Evolutionary conservation across 2,329 filamentous ascomycete genomes (phyloP).

Genomic region (Daldinia sp.): DNA sequence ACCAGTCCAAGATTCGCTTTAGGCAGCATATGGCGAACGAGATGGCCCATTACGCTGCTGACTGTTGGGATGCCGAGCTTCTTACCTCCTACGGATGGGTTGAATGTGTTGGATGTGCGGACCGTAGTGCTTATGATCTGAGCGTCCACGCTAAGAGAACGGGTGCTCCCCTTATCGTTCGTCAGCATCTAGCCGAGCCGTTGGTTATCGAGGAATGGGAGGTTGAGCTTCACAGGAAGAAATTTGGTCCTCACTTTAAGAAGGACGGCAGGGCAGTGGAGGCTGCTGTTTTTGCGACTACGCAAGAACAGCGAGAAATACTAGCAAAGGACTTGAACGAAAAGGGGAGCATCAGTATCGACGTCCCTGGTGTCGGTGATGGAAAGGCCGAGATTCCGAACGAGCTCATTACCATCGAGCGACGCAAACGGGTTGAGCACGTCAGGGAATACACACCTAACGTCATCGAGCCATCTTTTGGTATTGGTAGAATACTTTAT

Average conservation of each 20-base stretch:
- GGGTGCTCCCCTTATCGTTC: conserved; percentile 83
- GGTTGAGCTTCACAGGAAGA: conserved; percentile 90
- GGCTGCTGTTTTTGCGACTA: conserved; percentile 75
- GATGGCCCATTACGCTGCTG: conserved; percentile 84
- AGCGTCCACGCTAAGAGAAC: conserved; percentile 94
- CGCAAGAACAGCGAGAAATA: conserved; percentile 83
- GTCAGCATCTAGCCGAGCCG: conserved; percentile 81
- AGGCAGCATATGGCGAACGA: conserved; percentile 83
- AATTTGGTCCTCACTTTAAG: conserved; percentile 94
- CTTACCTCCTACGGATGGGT: conserved; percentile 95
- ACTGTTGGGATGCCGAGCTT: conserved; percentile 98
- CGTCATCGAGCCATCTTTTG: conserved; percentile 96
- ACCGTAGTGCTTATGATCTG: conserved; percentile 93
- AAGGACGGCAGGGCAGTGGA: conserved; percentile 91
- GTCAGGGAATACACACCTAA: conserved; percentile 92
- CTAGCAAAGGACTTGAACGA: conserved; percentile 77
- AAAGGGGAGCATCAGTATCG: conserved; percentile 77
- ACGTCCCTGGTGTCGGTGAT: conserved; percentile 76
- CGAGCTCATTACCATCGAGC: conserved; percentile 85
- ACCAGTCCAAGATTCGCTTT: conserved; percentile 89
- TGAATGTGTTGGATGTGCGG: conserved; percentile 96
- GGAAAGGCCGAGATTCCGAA: conserved; percentile 72
- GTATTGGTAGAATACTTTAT: conserved; percentile 94
- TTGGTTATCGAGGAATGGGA: conserved; percentile 86
- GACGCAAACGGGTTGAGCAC: conserved; percentile 82